Conservation (phyloP, 2,329 filamentous ascomycete genomes). For the Lojkania enalia region DNA sequence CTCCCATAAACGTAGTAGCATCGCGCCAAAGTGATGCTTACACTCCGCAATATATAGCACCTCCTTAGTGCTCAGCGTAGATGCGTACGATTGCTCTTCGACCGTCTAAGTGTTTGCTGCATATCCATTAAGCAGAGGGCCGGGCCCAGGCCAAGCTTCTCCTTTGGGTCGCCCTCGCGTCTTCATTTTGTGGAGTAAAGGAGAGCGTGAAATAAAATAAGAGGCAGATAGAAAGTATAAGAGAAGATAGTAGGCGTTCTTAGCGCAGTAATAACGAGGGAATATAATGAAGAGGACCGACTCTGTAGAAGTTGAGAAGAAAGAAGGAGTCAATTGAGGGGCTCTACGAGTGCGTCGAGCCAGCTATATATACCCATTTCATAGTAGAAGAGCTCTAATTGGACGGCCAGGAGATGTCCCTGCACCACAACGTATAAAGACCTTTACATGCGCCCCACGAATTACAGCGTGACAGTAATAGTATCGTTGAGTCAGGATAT, state of each 20-base stretch:
- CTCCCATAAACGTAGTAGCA: conserved; percentile 6
- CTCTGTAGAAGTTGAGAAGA: too few relatives aligned
- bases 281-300: too few relatives aligned
- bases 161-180: background rate
- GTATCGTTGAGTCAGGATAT: background rate
- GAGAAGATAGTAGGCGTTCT: background rate
- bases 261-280: background rate
- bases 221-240: too few relatives aligned
- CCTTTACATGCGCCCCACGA: background rate
- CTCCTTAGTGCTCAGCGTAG: background rate
- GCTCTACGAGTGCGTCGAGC: too few relatives aligned
- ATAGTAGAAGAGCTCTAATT: too few relatives aligned
- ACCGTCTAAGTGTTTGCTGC: background rate
- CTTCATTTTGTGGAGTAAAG: background rate
- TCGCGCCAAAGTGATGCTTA: conserved; percentile 6
- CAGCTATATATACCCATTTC: too few relatives aligned
- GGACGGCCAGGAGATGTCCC: too few relatives aligned
- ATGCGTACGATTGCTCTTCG: too few relatives aligned
- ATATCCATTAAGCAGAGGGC: background rate
- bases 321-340: too few relatives aligned
- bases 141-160: background rate
- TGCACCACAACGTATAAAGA: too few relatives aligned
- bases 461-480: background rate
- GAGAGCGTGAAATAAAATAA: background rate
- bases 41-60: conserved; percentile 2